These are phyloP conservation scores for Chiua virens DNA, from an alignment of 768 basidiomycete genomes.

Conservation along the genomic window DNA sequence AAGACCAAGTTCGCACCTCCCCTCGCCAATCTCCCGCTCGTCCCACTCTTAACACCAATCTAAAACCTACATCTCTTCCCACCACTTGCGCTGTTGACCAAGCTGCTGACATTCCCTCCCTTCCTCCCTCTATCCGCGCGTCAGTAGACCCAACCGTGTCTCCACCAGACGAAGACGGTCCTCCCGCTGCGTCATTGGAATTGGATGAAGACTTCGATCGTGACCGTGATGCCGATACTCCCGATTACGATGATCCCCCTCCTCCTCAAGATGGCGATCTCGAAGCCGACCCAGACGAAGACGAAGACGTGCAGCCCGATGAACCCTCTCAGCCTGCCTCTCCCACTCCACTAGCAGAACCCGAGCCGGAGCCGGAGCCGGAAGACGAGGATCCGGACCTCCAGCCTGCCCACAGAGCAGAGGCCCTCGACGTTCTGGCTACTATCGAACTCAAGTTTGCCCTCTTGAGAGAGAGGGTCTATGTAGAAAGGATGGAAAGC, in stretches of 20 bases:
- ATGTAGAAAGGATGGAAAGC: constrained; percentile 92
- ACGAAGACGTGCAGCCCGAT: constrained; percentile 31
- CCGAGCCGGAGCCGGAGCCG: constrained; percentile 26
- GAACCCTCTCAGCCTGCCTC: constrained; percentile 27
- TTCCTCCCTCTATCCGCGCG: constrained; percentile 19
- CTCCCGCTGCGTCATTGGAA: constrained; percentile 12
- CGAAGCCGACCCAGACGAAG: constrained; percentile 32
- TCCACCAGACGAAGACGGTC: constrained; percentile 15
- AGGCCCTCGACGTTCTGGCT: constrained; percentile 86
- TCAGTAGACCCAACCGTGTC: constrained; percentile 22
- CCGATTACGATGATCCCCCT: constrained; percentile 25
- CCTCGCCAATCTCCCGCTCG: constrained; percentile 23
- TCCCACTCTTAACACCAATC: constrained; percentile 16
- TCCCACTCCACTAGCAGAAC: constrained; percentile 24
- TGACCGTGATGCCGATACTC: constrained; percentile 16
- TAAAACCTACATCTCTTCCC: constrained; percentile 8
- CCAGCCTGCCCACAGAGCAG: constrained; percentile 79
- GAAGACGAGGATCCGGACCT: constrained; percentile 62
- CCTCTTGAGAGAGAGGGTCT: constrained; percentile 78
- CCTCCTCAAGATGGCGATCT: constrained; percentile 15
- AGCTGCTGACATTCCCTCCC: constrained; percentile 16
- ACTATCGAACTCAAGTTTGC: constrained; percentile 94
- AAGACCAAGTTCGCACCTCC: constrained; percentile 17
- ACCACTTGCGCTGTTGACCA: constrained; percentile 18
- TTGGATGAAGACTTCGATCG: constrained; percentile 31